Percentiles rank a stretch among this genome's conserved stretches.
These are phyloP conservation scores for Knoxdaviesia capensis DNA, from an alignment of 2,329 filamentous ascomycete genomes.

Conservation along the genomic window DNA sequence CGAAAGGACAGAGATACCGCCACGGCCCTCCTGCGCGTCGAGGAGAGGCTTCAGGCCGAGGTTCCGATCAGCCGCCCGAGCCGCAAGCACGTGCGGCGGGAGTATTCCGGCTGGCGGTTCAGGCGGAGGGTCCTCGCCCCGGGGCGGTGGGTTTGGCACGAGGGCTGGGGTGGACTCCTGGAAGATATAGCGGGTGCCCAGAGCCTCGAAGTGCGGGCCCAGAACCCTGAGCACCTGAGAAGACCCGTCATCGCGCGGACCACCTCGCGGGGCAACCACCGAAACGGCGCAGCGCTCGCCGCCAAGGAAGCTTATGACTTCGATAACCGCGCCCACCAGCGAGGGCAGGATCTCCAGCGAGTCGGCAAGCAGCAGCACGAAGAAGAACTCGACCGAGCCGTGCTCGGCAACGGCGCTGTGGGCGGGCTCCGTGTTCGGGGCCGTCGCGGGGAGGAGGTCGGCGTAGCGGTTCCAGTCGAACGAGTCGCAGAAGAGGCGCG, in stretches of 20 bases:
- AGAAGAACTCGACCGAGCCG: background rate
- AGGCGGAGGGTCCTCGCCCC: no score
- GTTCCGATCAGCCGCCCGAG: constrained; percentile 21
- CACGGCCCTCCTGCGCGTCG: constrained; percentile 5
- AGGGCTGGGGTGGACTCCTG: constrained; percentile 10
- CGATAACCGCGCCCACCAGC: constrained; percentile 23
- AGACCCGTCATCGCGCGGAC: constrained; percentile 29
- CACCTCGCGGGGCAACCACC: constrained; percentile 21
- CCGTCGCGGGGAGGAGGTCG: no score
- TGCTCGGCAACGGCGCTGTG: background rate
- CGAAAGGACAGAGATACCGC: constrained; percentile 7
- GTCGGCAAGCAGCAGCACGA: constrained; percentile 1
- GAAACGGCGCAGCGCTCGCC: constrained; percentile 26
- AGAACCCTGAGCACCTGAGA: constrained; percentile 23
- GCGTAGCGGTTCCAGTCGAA: no score
- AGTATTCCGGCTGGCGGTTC: no score
- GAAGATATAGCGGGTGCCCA: constrained; percentile 20
- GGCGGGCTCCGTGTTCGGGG: background rate
- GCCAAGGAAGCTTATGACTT: constrained; percentile 26
- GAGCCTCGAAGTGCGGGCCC: constrained; percentile 12
- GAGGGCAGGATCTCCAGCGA: background rate
- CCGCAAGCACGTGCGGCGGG: constrained; percentile 17
- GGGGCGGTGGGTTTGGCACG: no score
- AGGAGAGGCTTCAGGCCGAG: constrained; percentile 26
- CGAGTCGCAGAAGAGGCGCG: no score